phyloP scores from a whole-genome alignment of 2,329 filamentous ascomycete genomes.

The Geosmithia putterillii region DNA sequence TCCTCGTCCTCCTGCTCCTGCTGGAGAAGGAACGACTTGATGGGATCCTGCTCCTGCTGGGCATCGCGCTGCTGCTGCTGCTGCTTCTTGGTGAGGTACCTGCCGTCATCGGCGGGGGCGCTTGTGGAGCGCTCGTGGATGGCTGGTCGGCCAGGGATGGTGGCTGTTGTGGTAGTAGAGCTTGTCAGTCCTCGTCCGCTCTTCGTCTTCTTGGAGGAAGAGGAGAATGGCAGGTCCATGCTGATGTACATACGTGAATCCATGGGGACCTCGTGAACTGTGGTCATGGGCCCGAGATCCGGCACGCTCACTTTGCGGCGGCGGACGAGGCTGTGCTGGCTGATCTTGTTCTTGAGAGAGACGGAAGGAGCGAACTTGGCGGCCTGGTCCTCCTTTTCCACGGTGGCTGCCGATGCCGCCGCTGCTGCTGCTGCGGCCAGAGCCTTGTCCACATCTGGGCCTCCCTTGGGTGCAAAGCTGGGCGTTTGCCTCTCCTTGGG shows the following conservation, averaged over 20 bases:
- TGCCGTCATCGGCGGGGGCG: slow-evolving; percentile 40
- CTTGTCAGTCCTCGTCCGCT: neutral
- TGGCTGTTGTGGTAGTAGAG: no score
- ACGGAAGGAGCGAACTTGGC: slow-evolving; percentile 23
- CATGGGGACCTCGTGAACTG: slow-evolving; percentile 54
- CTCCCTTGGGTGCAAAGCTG: slow-evolving; percentile 26
- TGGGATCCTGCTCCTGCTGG: neutral
- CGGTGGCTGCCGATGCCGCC: slow-evolving; percentile 16
- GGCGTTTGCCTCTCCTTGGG: slow-evolving; percentile 36
- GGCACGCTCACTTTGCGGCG: slow-evolving; percentile 53
- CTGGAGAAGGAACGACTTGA: neutral
- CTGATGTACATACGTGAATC: slow-evolving; percentile 60
- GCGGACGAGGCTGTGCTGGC: slow-evolving; percentile 42
- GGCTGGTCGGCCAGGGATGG: slow-evolving; percentile 52
- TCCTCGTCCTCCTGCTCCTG: neutral
- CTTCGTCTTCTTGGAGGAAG: no score
- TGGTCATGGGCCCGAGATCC: slow-evolving; percentile 56
- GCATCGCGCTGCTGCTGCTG: neutral
- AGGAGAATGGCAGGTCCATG: no score
- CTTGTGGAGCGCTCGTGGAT: slow-evolving; percentile 53
- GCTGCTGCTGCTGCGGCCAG: slow-evolving; percentile 10
- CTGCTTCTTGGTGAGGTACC: slow-evolving; percentile 24
- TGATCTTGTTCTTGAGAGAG: slow-evolving; percentile 39
- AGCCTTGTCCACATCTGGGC: slow-evolving; percentile 37
- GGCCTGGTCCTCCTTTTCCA: slow-evolving; percentile 25